Conservation (phyloP, 179 eudicot genomes). For the Spergularia azorica region DNA sequence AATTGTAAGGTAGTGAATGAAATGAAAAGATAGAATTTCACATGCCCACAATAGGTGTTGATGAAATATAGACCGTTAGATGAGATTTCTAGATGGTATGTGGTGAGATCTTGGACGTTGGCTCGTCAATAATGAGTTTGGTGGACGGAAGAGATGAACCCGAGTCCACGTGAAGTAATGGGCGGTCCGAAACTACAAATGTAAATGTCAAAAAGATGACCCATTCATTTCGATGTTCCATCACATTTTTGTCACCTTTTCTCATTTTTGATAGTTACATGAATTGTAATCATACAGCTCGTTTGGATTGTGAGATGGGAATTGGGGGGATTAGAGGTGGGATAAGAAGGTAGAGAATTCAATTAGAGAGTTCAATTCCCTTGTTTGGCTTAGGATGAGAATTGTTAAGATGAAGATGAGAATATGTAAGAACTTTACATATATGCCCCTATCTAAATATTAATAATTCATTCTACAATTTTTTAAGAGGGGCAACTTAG, state of each 20-base stretch:
- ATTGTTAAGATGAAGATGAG: no score
- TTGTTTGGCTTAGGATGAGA: no score
- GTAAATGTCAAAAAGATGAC: conserved; percentile 1
- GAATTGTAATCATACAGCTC: no score
- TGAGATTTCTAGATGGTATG: conserved; percentile 15
- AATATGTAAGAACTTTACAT: no score
- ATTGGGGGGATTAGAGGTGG: no score
- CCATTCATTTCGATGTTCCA: neutral
- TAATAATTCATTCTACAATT: no score
- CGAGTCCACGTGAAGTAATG: conserved; percentile 23
- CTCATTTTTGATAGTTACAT: neutral
- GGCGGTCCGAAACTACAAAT: neutral
- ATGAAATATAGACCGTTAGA: conserved; percentile 16
- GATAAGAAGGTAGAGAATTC: no score
- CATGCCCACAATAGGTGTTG: conserved; percentile 17
- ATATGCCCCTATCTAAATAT: no score
- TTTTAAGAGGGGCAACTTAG: no score
- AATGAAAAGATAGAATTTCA: conserved; percentile 12
- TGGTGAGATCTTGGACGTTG: conserved; percentile 17
- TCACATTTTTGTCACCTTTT: neutral
- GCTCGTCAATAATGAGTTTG: neutral
- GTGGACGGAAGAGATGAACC: conserved; percentile 13
- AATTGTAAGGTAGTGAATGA: neutral
- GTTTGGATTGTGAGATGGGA: no score
- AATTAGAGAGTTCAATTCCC: no score